Conservation (phyloP, 805 yeast species). For the Saturnispora dispora region DNA sequence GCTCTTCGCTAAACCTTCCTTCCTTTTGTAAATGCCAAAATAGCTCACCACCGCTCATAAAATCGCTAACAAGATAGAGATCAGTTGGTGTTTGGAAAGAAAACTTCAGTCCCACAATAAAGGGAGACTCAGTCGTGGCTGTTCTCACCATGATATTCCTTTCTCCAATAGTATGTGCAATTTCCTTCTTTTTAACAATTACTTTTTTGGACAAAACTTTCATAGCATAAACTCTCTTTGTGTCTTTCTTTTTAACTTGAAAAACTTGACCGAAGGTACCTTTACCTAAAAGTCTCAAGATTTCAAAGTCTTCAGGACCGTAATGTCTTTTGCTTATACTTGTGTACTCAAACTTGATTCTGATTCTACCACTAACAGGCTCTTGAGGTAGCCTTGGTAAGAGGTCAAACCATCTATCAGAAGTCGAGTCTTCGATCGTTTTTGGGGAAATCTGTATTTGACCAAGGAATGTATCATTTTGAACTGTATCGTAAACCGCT, state of each 20-base stretch:
- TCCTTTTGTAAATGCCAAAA: slow-evolving; percentile 75
- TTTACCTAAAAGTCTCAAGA: slow-evolving; percentile 80
- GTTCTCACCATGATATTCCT: slow-evolving; percentile 90
- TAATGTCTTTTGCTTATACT: slow-evolving; percentile 63
- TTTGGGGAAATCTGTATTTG: slow-evolving; percentile 68
- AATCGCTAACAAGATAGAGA: slow-evolving; percentile 88
- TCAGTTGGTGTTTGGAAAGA: slow-evolving; percentile 94
- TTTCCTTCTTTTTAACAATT: slow-evolving; percentile 92
- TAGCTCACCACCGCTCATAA: slow-evolving; percentile 96
- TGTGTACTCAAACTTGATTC: slow-evolving; percentile 65
- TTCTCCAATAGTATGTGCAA: slow-evolving; percentile 97
- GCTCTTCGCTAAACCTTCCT: slow-evolving; percentile 84
- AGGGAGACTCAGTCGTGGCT: slow-evolving; percentile 66
- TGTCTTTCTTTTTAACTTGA: slow-evolving; percentile 88
- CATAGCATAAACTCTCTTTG: slow-evolving; percentile 92
- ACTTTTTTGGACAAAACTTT: slow-evolving; percentile 90
- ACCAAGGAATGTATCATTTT: slow-evolving; percentile 80
- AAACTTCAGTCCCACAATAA: slow-evolving; percentile 91
- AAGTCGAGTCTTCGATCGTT: slow-evolving; percentile 33
- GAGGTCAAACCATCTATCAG: slow-evolving; percentile 67
- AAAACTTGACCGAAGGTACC: slow-evolving; percentile 98
- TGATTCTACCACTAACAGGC: slow-evolving; percentile 66
- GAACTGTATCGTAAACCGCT: slow-evolving; percentile 80
- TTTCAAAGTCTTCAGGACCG: slow-evolving; percentile 93
- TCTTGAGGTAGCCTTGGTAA: slow-evolving; percentile 70